Percentiles rank a stretch among this genome's conserved stretches.
These are phyloP conservation scores for Lenzites betulinus DNA, from an alignment of 768 basidiomycete genomes.

Conservation along the genomic window DNA sequence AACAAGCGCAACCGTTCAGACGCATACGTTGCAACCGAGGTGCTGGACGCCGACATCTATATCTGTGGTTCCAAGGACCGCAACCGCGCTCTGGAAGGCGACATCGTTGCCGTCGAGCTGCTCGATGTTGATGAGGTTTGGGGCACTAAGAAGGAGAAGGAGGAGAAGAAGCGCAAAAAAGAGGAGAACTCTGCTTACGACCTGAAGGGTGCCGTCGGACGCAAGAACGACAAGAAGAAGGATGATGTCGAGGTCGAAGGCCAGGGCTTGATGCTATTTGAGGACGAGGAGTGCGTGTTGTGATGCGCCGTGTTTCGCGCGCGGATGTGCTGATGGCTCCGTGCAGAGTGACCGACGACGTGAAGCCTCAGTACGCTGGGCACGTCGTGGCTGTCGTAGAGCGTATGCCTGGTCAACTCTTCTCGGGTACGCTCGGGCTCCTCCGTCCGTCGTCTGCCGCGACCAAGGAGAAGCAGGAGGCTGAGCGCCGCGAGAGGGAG, in stretches of 20 bases:
- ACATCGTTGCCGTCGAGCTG: conserved; percentile 97
- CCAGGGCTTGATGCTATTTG: conserved; percentile 94
- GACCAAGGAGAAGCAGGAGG: conserved; percentile 98
- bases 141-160: conserved; percentile 99
- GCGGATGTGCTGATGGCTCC: conserved; percentile 14
- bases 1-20: conserved; percentile 99
- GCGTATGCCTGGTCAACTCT: conserved; percentile 97
- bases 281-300: conserved; percentile 85
- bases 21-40: conserved; percentile 98
- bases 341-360: conserved; percentile 89
- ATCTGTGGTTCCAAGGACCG: conserved; percentile 99
- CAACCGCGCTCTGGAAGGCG: conserved; percentile 96
- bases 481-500: conserved; percentile 95
- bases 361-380: conserved; percentile 97
- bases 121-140: conserved; percentile 98
- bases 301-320: conserved; percentile 1
- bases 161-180: conserved; percentile 99
- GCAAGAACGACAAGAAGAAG: conserved; percentile 99
- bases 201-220: conserved; percentile 65
- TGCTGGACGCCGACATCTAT: conserved; percentile 97
- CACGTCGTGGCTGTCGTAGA: conserved; percentile 99
- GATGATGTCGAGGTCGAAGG: conserved; percentile 99
- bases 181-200: conserved; percentile 98
- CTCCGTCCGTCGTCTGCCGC: conserved; percentile 95
- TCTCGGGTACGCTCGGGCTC: conserved; percentile 95